A percentile compares a stretch with the other conserved stretches of the same genome.
Conservation (phyloP, 2,329 filamentous ascomycete species). For the Albophoma yamanashiensis region DNA sequence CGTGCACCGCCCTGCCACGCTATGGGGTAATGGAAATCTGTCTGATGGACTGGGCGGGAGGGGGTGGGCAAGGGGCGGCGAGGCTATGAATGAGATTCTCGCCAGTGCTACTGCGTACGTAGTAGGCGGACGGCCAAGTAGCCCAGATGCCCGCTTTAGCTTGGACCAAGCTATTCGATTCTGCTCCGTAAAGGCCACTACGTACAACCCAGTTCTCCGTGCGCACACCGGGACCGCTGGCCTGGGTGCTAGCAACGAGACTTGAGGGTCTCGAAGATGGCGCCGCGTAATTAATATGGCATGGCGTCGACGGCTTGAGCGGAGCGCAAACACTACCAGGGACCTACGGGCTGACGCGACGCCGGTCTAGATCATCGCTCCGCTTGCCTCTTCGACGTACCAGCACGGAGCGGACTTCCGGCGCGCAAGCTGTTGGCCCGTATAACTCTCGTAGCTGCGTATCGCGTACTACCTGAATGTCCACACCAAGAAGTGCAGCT, state of each 20-base stretch:
- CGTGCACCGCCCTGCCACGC: not conserved
- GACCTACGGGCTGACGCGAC: too few species aligned
- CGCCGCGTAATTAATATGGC: too few species aligned
- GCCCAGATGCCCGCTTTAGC: not conserved
- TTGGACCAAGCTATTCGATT: not conserved
- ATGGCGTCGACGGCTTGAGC: not conserved
- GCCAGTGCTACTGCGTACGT: too few species aligned
- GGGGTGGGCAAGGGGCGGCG: not conserved
- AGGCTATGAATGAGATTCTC: not conserved
- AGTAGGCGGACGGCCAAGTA: not conserved
- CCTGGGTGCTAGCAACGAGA: not conserved
- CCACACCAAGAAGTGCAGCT: not conserved
- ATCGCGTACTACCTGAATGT: not conserved
- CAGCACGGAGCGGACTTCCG: not conserved
- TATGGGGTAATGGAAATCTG: constrained; percentile 1
- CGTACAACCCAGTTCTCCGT: too few species aligned
- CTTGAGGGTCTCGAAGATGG: not conserved
- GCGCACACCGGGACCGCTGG: not conserved
- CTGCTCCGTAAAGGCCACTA: not conserved
- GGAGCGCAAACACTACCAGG: not conserved
- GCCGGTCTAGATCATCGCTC: not conserved
- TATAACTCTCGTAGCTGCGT: not conserved
- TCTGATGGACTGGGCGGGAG: not conserved
- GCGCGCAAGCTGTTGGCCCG: not conserved
- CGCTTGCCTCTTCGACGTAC: not conserved